Evolutionary conservation across 2,329 filamentous ascomycete species (phyloP).

Genomic region (Scedosporium boydii): DNA sequence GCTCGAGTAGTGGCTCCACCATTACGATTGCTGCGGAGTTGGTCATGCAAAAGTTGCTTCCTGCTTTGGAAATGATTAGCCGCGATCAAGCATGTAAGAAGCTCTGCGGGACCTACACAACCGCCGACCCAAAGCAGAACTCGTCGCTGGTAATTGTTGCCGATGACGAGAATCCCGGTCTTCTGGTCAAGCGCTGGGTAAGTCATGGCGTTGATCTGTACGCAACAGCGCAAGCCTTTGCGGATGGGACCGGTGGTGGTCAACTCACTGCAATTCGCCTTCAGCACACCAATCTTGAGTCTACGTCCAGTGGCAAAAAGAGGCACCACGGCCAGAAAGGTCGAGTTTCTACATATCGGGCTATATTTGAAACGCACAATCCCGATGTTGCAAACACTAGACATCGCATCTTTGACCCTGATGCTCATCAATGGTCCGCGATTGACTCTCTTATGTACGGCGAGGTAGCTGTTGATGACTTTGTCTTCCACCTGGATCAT

Average conservation of each 20-base stretch:
- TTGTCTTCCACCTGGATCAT: constrained; percentile 8
- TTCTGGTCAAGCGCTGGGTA: constrained; percentile 8
- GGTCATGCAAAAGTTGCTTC: constrained; percentile 7
- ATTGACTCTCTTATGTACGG: constrained; percentile 12
- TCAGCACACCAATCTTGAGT: too few species aligned
- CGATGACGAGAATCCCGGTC: constrained; percentile 6
- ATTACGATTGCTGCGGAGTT: constrained; percentile 5
- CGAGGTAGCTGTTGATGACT: constrained; percentile 10
- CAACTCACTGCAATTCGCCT: constrained; percentile 1
- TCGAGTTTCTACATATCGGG: too few species aligned
- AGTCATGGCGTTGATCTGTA: constrained; percentile 7
- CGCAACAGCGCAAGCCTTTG: constrained; percentile 7
- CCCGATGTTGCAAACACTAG: too few species aligned
- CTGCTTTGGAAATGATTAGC: constrained; percentile 6
- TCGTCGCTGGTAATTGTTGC: constrained; percentile 6
- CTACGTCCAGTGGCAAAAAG: too few species aligned
- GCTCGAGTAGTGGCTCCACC: constrained; percentile 3
- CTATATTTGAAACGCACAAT: too few species aligned
- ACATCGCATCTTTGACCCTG: constrained; percentile 2
- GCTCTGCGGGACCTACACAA: constrained; percentile 7
- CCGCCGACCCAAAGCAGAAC: neutral
- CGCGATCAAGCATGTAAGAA: constrained; percentile 7
- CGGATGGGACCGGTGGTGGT: neutral
- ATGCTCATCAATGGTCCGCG: constrained; percentile 8
- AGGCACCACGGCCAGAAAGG: too few species aligned